These are phyloP conservation scores for Candida rishiriensis DNA, from an alignment of 805 yeast species.

Conservation along the genomic window DNA sequence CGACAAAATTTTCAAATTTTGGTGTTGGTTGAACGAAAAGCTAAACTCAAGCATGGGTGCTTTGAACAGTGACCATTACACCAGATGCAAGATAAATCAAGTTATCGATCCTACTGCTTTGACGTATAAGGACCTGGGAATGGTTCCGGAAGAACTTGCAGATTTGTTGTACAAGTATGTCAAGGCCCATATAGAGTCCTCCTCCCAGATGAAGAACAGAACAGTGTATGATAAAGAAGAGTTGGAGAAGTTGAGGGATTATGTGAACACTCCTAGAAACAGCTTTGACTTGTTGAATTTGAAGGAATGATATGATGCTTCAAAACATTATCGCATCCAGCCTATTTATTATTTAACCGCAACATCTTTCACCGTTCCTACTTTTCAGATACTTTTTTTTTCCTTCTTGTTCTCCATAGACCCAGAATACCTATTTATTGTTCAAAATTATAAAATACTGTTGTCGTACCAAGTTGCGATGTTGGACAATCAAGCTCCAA, in stretches of 20 bases:
- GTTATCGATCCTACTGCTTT: constrained; percentile 52
- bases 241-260: constrained; percentile 31
- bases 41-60: constrained; percentile 36
- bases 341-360: neutral
- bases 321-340: neutral
- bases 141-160: constrained; percentile 50
- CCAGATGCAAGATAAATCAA: constrained; percentile 70
- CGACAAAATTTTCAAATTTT: constrained; percentile 28
- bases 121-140: constrained; percentile 68
- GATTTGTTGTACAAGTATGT: constrained; percentile 44
- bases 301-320: constrained; percentile 12
- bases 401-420: no score
- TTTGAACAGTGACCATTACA: constrained; percentile 66
- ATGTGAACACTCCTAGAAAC: constrained; percentile 33
- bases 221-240: constrained; percentile 35
- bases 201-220: constrained; percentile 34
- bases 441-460: neutral
- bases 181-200: constrained; percentile 31
- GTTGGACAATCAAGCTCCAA: constrained; percentile 3
- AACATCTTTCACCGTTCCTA: no score
- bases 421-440: constrained; percentile 1
- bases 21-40: constrained; percentile 36
- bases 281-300: constrained; percentile 29
- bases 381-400: no score
- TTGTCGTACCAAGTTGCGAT: neutral